Conservation (phyloP, 1,139 yeast species). For the Williopsis jadinii region DNA sequence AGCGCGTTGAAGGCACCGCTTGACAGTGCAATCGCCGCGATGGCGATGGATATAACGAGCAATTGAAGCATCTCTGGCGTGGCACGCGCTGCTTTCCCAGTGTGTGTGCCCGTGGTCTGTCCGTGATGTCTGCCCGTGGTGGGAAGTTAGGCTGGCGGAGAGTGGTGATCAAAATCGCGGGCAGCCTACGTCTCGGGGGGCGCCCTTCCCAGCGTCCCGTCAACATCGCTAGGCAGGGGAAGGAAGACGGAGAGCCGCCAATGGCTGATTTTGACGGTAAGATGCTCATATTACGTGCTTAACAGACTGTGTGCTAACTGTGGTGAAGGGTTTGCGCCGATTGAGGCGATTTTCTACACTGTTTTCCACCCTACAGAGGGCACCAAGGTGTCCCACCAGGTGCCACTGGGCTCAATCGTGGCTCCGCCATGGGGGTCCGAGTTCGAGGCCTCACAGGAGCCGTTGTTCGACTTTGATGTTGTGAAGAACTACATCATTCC, state of each 20-base stretch:
- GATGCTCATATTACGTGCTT: neutral
- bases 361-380: slow-evolving; percentile 96
- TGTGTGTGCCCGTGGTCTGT: too few species aligned
- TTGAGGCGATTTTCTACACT: slow-evolving; percentile 80
- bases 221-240: too few species aligned
- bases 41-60: slow-evolving; percentile 3
- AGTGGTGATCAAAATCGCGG: too few species aligned
- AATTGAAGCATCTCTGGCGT: neutral
- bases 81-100: too few species aligned
- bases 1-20: slow-evolving; percentile 18
- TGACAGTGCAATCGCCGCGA: slow-evolving; percentile 10
- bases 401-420: slow-evolving; percentile 60
- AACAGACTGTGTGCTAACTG: neutral
- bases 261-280: slow-evolving; percentile 15
- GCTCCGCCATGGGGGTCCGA: slow-evolving; percentile 27
- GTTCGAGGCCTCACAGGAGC: slow-evolving; percentile 29
- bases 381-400: slow-evolving; percentile 88
- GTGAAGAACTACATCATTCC: slow-evolving; percentile 91
- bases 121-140: too few species aligned
- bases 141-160: too few species aligned
- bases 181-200: too few species aligned
- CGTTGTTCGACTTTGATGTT: slow-evolving; percentile 72
- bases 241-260: neutral
- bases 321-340: slow-evolving; percentile 63
- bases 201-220: too few species aligned